Evolutionary conservation across 306 rosid species (phyloP).

Genomic region (Trifolium repens): DNA sequence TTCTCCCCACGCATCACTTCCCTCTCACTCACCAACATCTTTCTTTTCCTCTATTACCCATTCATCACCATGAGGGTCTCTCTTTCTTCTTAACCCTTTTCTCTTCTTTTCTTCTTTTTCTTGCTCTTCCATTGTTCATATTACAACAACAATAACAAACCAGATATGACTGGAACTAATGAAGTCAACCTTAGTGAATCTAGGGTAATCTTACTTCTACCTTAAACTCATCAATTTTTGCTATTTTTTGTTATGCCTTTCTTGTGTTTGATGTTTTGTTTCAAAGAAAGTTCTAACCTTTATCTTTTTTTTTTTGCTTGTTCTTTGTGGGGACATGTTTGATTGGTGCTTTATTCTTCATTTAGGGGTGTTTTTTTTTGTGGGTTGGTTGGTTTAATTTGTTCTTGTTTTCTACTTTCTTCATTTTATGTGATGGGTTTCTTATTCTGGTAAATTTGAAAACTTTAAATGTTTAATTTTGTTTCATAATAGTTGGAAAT

Average conservation of each 20-base stretch:
- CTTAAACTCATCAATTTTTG: not conserved
- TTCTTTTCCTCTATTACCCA: not conserved
- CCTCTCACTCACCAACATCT: not conserved
- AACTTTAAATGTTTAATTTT: slow-evolving; percentile 32
- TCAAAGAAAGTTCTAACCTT: not conserved
- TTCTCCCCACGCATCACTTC: not conserved
- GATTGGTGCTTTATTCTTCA: not conserved
- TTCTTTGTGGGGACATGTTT: not conserved
- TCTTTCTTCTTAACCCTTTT: slow-evolving; percentile 28
- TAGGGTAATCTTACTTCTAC: slow-evolving; percentile 53
- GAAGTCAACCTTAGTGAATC: slow-evolving; percentile 77
- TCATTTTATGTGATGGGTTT: slow-evolving; percentile 33
- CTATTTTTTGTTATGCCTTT: not conserved
- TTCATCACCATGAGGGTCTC: slow-evolving; percentile 6
- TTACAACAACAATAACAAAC: not conserved
- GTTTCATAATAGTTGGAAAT: slow-evolving; percentile 1
- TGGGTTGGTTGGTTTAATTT: not conserved
- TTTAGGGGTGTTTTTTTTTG: not conserved
- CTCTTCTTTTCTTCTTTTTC: slow-evolving; percentile 22
- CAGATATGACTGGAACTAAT: slow-evolving; percentile 65
- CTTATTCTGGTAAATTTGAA: slow-evolving; percentile 52
- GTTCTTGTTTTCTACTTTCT: slow-evolving; percentile 25
- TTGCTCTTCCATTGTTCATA: slow-evolving; percentile 31
- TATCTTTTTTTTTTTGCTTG: not conserved
- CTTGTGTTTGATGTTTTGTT: slow-evolving; percentile 20